Percentiles rank a stretch among this genome's conserved stretches.
These are phyloP conservation scores for Acidiella bohemica DNA, from an alignment of 495 filamentous ascomycete species.

Conservation along the genomic window DNA sequence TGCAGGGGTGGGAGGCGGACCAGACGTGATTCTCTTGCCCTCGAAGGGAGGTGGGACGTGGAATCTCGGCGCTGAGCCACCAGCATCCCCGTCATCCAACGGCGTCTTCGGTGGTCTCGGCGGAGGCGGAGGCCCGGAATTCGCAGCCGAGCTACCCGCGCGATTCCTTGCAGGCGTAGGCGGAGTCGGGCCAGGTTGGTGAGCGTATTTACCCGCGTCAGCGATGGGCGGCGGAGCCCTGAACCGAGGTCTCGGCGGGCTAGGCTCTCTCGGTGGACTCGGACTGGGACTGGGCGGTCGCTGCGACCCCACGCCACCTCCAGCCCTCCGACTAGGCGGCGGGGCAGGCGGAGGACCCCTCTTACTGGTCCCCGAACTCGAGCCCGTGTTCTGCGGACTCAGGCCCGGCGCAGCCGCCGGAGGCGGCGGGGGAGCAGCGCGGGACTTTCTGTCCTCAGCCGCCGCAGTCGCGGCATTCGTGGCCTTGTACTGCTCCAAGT, in stretches of 20 bases:
- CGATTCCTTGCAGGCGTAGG: conserved; percentile 42
- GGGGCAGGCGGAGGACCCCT: conserved; percentile 72
- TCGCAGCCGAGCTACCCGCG: conserved; percentile 41
- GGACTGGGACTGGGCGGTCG: conserved; percentile 31
- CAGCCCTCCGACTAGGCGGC: conserved; percentile 59
- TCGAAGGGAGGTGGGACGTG: conserved; percentile 74
- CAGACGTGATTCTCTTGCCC: conserved; percentile 48
- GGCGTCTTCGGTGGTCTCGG: conserved; percentile 80
- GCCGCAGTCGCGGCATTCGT: conserved; percentile 29
- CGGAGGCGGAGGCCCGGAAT: conserved; percentile 66
- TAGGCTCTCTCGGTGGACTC: conserved; percentile 35
- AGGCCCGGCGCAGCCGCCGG: conserved; percentile 29
- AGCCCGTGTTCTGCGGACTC: conserved; percentile 55
- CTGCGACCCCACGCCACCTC: conserved; percentile 26
- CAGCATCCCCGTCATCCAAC: conserved; percentile 45
- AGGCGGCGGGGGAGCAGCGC: conserved; percentile 51
- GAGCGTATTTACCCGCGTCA: conserved; percentile 21
- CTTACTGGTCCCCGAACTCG: conserved; percentile 38
- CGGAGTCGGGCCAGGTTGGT: conserved; percentile 20
- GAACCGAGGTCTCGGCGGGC: conserved; percentile 31
- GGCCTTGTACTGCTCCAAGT: conserved; percentile 68
- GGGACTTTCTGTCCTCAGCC: conserved; percentile 35
- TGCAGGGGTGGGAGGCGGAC: conserved; percentile 58
- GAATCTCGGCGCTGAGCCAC: conserved; percentile 39
- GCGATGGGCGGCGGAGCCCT: conserved; percentile 22